Evolutionary conservation across 208 protist species (phyloP).

Genomic region (Trypanosomatidae sp.): DNA sequence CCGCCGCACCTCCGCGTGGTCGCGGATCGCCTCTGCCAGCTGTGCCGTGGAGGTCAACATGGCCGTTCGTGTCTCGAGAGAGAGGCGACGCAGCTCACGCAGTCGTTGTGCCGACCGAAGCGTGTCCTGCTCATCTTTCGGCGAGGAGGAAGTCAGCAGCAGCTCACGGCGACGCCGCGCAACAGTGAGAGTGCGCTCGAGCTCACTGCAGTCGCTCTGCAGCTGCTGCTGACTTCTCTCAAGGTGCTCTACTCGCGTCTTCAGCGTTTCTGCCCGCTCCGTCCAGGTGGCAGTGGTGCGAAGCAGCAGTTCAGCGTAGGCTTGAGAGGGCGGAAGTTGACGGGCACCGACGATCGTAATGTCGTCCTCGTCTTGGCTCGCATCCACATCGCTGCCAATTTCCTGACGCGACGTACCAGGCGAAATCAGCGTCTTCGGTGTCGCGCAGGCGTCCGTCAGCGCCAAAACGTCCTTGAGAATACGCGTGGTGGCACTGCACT

Average conservation of each 20-base stretch:
- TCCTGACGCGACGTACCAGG: background rate
- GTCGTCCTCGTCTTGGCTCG: conserved; percentile 25
- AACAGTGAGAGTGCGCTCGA: conserved; percentile 35
- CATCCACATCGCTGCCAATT: background rate
- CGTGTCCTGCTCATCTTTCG: conserved; percentile 5
- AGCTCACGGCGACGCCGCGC: conserved; percentile 45
- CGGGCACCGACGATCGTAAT: conserved; percentile 45
- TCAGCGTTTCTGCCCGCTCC: conserved; percentile 34
- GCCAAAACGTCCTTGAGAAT: background rate
- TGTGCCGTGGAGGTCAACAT: conserved; percentile 45
- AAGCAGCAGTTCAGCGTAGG: conserved; percentile 50
- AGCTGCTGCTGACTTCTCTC: conserved; percentile 44
- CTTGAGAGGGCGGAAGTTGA: conserved; percentile 38
- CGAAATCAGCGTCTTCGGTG: background rate
- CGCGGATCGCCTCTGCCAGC: conserved; percentile 43
- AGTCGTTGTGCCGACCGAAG: conserved; percentile 31
- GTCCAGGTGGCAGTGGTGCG: conserved; percentile 33
- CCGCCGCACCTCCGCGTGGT: conserved; percentile 37
- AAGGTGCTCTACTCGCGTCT: conserved; percentile 41
- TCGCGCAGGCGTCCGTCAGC: background rate
- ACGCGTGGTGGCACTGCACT: background rate
- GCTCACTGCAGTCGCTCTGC: conserved; percentile 53
- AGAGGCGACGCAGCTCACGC: conserved; percentile 46
- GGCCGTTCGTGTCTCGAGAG: conserved; percentile 39
- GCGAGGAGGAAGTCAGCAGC: conserved; percentile 26